phyloP scores from a whole-genome alignment of 2,329 filamentous ascomycete genomes.

The Diaporthe citri region DNA sequence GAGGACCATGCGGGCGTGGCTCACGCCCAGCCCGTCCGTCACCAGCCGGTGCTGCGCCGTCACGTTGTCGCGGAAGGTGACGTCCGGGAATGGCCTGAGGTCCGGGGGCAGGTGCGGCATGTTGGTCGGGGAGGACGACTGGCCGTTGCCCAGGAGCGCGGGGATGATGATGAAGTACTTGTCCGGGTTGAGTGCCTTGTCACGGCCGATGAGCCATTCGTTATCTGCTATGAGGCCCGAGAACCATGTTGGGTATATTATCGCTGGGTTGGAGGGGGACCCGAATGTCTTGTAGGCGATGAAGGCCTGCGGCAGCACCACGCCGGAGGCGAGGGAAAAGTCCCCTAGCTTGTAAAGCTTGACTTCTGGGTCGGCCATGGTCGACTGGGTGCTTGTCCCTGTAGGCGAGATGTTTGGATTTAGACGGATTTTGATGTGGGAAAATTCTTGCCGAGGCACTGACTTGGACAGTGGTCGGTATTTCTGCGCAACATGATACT shows the following conservation, averaged over 20 bases:
- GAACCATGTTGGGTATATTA: conserved; percentile 85
- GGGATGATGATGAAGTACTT: conserved; percentile 64
- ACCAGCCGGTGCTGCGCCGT: conserved; percentile 60
- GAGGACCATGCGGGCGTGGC: conserved; percentile 59
- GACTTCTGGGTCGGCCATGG: conserved; percentile 36
- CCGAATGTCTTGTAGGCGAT: conserved; percentile 86
- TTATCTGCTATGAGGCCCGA: conserved; percentile 74
- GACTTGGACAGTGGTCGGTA: neutral
- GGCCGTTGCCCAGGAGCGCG: conserved; percentile 65
- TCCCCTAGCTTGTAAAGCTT: conserved; percentile 72
- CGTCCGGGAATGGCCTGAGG: conserved; percentile 55
- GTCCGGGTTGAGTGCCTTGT: conserved; percentile 73
- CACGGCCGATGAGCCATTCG: conserved; percentile 77
- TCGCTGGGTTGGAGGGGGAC: conserved; percentile 69
- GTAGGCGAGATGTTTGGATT: no score
- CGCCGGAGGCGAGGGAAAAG: conserved; percentile 75
- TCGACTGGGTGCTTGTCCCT: neutral
- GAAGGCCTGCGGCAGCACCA: conserved; percentile 71
- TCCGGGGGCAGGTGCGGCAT: conserved; percentile 46
- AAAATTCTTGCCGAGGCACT: neutral
- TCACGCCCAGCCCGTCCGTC: conserved; percentile 54
- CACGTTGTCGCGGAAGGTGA: conserved; percentile 65
- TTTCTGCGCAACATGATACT: neutral
- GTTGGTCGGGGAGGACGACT: conserved; percentile 67
- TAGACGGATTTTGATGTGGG: neutral